Evolutionary conservation across 805 yeast species (phyloP).

Genomic region (Starmerella etchellsii): DNA sequence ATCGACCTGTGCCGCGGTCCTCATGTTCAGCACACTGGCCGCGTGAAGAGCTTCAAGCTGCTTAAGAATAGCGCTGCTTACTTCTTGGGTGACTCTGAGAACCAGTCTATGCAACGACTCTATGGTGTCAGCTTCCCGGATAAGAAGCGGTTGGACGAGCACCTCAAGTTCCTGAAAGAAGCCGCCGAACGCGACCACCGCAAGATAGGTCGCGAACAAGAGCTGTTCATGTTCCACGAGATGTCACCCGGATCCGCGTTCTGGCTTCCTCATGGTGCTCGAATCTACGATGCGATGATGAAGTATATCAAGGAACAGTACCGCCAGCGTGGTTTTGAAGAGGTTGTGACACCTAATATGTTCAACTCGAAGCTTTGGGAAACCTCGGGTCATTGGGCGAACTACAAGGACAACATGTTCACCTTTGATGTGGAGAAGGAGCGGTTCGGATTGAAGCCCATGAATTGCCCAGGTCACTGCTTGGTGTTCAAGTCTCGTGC

Average conservation of each 20-base stretch:
- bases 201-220: constrained; percentile 92
- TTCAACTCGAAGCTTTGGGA: constrained; percentile 96
- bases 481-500: constrained; percentile 81
- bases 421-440: constrained; percentile 95
- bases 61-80: constrained; percentile 93
- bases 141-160: constrained; percentile 89
- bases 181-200: constrained; percentile 90
- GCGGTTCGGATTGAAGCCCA: constrained; percentile 85
- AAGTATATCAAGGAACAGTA: constrained; percentile 74
- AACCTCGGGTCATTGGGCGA: constrained; percentile 97
- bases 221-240: constrained; percentile 87
- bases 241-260: constrained; percentile 96
- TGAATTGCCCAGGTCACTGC: constrained; percentile 97
- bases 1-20: constrained; percentile 97
- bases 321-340: constrained; percentile 89
- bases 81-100: constrained; percentile 82
- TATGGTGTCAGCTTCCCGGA: constrained; percentile 99
- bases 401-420: constrained; percentile 96
- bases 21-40: constrained; percentile 94
- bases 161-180: constrained; percentile 85
- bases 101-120: constrained; percentile 92
- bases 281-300: constrained; percentile 81
- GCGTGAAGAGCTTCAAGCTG: constrained; percentile 84
- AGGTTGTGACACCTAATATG: constrained; percentile 98
- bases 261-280: constrained; percentile 98